These are phyloP conservation scores for Phlegmacium glaucopus DNA, from an alignment of 768 basidiomycete species.

Conservation along the genomic window DNA sequence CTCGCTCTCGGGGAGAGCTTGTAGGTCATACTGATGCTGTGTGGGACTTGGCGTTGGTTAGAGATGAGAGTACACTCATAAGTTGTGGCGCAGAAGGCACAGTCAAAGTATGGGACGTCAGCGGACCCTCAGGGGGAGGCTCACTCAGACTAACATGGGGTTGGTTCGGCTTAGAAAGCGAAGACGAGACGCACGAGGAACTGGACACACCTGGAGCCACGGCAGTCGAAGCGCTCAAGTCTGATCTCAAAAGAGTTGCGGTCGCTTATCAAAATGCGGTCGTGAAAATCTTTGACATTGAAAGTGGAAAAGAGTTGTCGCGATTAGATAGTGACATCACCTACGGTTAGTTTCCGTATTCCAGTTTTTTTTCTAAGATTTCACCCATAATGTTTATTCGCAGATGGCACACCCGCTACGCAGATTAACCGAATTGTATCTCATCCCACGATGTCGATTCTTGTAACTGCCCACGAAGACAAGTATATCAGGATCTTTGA, in stretches of 20 bases:
- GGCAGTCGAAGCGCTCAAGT: constrained; percentile 77
- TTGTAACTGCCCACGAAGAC: constrained; percentile 92
- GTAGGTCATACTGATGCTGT: constrained; percentile 95
- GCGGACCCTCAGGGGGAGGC: constrained; percentile 58
- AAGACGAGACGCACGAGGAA: constrained; percentile 46
- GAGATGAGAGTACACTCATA: constrained; percentile 81
- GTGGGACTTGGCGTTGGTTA: constrained; percentile 89
- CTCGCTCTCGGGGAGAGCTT: constrained; percentile 70
- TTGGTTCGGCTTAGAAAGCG: constrained; percentile 63
- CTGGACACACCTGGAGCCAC: constrained; percentile 69
- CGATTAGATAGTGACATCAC: constrained; percentile 57
- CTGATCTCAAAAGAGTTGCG: constrained; percentile 81
- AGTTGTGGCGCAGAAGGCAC: constrained; percentile 89
- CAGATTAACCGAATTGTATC: constrained; percentile 87
- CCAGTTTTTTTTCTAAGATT: background rate
- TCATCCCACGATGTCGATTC: constrained; percentile 85
- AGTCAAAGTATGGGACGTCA: constrained; percentile 93
- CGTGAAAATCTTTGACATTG: constrained; percentile 90
- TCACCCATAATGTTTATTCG: constrained; percentile 4
- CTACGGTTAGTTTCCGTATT: constrained; percentile 41
- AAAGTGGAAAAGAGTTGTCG: constrained; percentile 74
- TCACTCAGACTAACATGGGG: constrained; percentile 77
- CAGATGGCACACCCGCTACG: constrained; percentile 71
- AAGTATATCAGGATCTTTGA: constrained; percentile 91
- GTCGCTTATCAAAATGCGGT: constrained; percentile 89